phyloP scores from a whole-genome alignment of 192 early-diverging fungal species.

The Linnemannia zychae region DNA sequence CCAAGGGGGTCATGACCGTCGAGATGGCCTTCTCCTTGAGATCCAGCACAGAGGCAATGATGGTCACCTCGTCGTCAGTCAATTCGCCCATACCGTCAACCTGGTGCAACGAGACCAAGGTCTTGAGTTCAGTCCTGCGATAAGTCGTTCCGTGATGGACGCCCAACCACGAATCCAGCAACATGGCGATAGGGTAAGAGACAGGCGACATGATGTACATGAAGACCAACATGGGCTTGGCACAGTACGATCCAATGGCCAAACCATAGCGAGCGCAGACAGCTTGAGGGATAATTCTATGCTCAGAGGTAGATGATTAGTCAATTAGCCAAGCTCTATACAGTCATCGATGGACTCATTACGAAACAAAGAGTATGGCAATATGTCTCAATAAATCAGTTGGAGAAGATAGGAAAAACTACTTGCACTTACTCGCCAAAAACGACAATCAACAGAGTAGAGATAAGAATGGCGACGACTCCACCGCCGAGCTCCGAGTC shows the following conservation, averaged over 20 bases:
- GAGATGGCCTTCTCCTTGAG: conserved; percentile 78
- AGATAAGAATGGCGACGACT: conserved; percentile 86
- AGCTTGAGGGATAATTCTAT: conserved; percentile 64
- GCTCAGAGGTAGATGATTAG: neutral
- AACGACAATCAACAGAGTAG: conserved; percentile 90
- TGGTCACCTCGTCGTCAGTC: conserved; percentile 83
- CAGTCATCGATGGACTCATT: neutral
- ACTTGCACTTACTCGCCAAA: conserved; percentile 95
- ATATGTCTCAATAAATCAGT: neutral
- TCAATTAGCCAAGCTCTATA: neutral
- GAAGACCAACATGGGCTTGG: conserved; percentile 75
- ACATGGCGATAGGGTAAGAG: conserved; percentile 89
- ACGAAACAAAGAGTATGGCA: neutral
- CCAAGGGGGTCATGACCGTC: conserved; percentile 79
- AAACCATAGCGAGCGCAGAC: conserved; percentile 94
- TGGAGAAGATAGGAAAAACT: conserved; percentile 10
- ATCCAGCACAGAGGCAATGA: conserved; percentile 83
- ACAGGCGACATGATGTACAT: conserved; percentile 79
- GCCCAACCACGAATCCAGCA: conserved; percentile 91
- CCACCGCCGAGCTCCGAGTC: conserved; percentile 85
- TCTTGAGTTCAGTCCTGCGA: conserved; percentile 76
- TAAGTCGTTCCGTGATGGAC: conserved; percentile 92
- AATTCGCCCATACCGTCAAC: conserved; percentile 76
- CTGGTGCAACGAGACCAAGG: conserved; percentile 83
- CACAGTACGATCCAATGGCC: conserved; percentile 89